Base-by-base conservation (phyloP, 2,329 filamentous ascomycete species). In the Calonectria leucothoes region DNA sequence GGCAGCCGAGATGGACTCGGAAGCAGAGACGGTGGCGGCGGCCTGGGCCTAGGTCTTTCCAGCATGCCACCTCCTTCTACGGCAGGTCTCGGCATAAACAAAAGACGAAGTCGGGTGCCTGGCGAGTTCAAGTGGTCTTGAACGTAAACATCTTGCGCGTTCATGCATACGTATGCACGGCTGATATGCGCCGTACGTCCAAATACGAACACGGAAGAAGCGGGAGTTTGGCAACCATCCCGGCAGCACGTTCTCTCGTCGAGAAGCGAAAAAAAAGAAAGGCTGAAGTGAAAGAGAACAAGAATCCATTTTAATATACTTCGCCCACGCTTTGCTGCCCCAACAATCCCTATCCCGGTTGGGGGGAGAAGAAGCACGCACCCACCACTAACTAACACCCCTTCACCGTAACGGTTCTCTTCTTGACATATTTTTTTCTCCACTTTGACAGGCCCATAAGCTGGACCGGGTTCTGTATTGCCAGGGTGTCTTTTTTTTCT, bases 121-220 rank as follows among this genome's bases (percentile, higher is more conserved):
- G 75, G 71, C 31, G 81, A 82, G 33, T 70, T 78, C 29, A 82
- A 78, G 67, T 82, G 79, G 79, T 69, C 76, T 61, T 78, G 72
- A 81, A 37, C 23, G 17, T 17, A 63, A 31, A 52, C n/a, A 17
- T 31, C n/a, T 33, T 39, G 35, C 3, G 33, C 33, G 23, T 39
- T 61, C n/a, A 39, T 29, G 23, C 55, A 61, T 61, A 17, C 23
- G 35, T 39, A 27, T 61, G 35, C 33, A 61, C 17, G 29, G 33
- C 35, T 27, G 52, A 49, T n/a, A 63, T 48, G 55, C 31, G 29
- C 39, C 7, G 55, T 39, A 25, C 27, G 20, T 48, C 35, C 37
- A 27, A 31, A 37, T 33, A 67, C 37, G 57, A 64, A 37, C 42
- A 61, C 27, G 27, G 14, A 48, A 49, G 45, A 51, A 33, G 23